phyloP scores from a whole-genome alignment of 257 asterid species.

The Ilex asprella region DNA sequence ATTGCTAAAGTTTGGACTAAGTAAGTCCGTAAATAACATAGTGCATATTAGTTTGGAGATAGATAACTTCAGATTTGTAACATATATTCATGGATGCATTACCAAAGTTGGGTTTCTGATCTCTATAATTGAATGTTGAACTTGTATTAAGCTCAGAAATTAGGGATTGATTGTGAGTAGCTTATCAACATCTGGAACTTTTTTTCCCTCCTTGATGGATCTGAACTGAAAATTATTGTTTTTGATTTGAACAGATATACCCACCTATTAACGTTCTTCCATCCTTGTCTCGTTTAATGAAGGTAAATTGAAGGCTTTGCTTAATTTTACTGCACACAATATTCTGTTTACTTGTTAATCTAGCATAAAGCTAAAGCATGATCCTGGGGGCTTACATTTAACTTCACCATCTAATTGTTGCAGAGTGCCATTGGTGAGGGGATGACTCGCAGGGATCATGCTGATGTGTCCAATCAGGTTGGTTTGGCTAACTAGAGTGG shows the following conservation, averaged over 20 bases:
- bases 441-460: constrained; percentile 93
- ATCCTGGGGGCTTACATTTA: not conserved
- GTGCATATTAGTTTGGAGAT: too few species aligned
- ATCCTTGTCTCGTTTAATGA: constrained; percentile 92
- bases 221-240: too few species aligned
- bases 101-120: not conserved
- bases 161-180: not conserved
- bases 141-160: too few species aligned
- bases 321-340: too few species aligned
- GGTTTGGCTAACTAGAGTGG: not conserved
- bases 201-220: too few species aligned
- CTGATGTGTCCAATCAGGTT: constrained; percentile 97
- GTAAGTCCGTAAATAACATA: too few species aligned
- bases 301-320: constrained; percentile 37
- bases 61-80: too few species aligned
- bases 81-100: not conserved
- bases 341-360: too few species aligned
- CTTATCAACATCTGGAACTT: too few species aligned
- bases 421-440: constrained; percentile 99
- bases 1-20: too few species aligned
- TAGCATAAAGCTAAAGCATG: too few species aligned
- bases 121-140: too few species aligned
- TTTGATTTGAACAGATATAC: constrained; percentile 48
- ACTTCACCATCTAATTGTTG: constrained; percentile 10
- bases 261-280: constrained; percentile 98